Base-by-base conservation (phyloP, 1,284 basidiomycete species). In the Salmacisia buchloeana region DNA sequence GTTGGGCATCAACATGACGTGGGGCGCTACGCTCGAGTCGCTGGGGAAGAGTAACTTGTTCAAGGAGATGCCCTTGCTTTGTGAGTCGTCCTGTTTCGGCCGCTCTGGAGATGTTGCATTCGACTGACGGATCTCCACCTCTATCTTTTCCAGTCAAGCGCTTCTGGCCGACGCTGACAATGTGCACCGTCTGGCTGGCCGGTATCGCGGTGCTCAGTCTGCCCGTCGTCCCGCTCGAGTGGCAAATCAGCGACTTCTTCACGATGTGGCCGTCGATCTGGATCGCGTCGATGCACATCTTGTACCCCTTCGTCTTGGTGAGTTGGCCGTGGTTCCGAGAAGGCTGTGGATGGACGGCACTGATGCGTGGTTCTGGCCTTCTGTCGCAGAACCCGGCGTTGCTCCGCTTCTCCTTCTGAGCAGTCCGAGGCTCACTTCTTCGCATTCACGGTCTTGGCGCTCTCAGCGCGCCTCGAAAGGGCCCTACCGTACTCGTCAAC, bases 1-100 rank as follows among this genome's bases (percentile, higher is more conserved):
- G 61, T 86, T 91, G 79, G 89, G 89, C 2, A 90, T 89, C 81
- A 86, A 92, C 80, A 92, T 92, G 83, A 85, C 84, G 10, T 91
- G 89, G 89, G 85, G 64, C 7, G 63, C 72, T 0, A 74, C 72
- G 25, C 34, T 66, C 67, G 73, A 74, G 43, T 29, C 23, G n/a
- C 36, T 73, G 34, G 67, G 68, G 25, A 65, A 72, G 35, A 60
- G 59, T 57, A 91, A 92, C 80, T 92, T 92, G 83, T 92, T 90
- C 85, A 85, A 88, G 60, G 91, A 93, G 79, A 86, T 91, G 7
- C 91, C 91, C 0, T 85, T 84, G 66, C 92, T 92, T 77, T 81
- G 39, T 43, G 39, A 43, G 39, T 43, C 18, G 18, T 43, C 15
- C 39, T 6, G 18, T n/a, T 4, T n/a, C 18, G 5, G 15, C 18